Evolutionary conservation across 305 asterid genomes (phyloP).

Genomic region (Solanum hybrid): DNA sequence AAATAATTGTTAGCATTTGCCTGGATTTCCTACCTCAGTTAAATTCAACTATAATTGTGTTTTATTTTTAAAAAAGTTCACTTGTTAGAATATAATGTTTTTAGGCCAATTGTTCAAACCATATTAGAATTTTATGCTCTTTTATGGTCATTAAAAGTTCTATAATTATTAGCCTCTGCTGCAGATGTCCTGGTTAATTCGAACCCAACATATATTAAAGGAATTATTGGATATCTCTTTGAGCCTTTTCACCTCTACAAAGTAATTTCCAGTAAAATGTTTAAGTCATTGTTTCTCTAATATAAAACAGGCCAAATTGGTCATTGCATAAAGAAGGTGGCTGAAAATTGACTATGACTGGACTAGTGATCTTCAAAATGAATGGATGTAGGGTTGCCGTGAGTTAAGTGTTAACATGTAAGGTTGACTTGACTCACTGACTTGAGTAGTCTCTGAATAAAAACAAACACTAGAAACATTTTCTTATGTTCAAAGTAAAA

Average conservation of each 20-base stretch:
- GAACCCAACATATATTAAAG: background rate
- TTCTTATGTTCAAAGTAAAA: background rate
- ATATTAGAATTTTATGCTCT: too few species aligned
- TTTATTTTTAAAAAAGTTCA: background rate
- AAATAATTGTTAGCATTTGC: background rate
- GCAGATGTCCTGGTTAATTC: background rate
- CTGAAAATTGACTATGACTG: background rate
- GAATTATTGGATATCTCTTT: background rate
- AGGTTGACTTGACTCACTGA: background rate
- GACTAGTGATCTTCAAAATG: background rate
- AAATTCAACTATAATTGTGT: background rate
- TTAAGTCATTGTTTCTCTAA: background rate
- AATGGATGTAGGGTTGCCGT: background rate
- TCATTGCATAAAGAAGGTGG: background rate
- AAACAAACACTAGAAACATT: background rate
- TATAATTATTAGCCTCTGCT: background rate
- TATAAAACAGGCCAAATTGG: background rate
- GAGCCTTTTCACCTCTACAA: background rate
- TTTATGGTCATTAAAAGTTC: too few species aligned
- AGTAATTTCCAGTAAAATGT: background rate
- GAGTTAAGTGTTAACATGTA: background rate
- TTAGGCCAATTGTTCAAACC: too few species aligned
- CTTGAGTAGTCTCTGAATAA: background rate
- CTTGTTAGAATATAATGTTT: too few species aligned
- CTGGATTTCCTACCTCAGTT: background rate